phyloP scores from a whole-genome alignment of 2,329 filamentous ascomycete species.

The Alternaria consortialis region DNA sequence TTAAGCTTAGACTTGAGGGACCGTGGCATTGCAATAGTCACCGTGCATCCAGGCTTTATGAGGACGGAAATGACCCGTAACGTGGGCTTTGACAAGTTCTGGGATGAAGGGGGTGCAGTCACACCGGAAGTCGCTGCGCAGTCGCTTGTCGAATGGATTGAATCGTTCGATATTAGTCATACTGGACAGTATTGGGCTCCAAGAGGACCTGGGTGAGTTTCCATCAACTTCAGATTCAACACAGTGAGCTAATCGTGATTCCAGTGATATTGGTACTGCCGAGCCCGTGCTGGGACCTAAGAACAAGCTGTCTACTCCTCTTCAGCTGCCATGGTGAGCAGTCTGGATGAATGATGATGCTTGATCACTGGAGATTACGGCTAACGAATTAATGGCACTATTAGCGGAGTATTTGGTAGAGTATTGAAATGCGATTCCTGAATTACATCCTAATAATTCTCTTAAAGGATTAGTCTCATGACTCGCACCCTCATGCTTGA shows the following conservation, averaged over 20 bases:
- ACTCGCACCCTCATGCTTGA: not conserved
- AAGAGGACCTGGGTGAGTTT: conserved; percentile 68
- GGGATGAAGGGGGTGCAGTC: conserved; percentile 75
- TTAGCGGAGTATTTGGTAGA: not conserved
- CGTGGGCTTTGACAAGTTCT: conserved; percentile 78
- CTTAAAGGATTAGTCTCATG: not conserved
- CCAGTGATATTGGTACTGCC: conserved; percentile 74
- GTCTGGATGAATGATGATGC: too few relatives aligned
- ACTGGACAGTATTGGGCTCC: conserved; percentile 79
- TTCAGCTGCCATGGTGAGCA: conserved; percentile 72
- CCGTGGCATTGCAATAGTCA: conserved; percentile 68
- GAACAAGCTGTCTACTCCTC: conserved; percentile 66
- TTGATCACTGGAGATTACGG: not conserved
- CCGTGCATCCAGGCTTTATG: conserved; percentile 79
- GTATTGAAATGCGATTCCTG: not conserved
- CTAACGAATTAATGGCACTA: not conserved
- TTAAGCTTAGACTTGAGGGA: conserved; percentile 72
- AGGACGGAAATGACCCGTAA: conserved; percentile 76
- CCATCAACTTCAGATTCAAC: not conserved
- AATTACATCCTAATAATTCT: not conserved
- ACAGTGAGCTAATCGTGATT: conserved; percentile 14
- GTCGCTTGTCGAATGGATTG: conserved; percentile 68
- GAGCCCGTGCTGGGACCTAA: conserved; percentile 68
- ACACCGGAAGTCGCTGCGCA: conserved; percentile 72
- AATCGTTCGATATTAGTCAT: conserved; percentile 69